Percentiles rank a stretch among this genome's conserved stretches.
These are phyloP conservation scores for Malus fusca DNA, from an alignment of 306 rosid species.

Conservation along the genomic window DNA sequence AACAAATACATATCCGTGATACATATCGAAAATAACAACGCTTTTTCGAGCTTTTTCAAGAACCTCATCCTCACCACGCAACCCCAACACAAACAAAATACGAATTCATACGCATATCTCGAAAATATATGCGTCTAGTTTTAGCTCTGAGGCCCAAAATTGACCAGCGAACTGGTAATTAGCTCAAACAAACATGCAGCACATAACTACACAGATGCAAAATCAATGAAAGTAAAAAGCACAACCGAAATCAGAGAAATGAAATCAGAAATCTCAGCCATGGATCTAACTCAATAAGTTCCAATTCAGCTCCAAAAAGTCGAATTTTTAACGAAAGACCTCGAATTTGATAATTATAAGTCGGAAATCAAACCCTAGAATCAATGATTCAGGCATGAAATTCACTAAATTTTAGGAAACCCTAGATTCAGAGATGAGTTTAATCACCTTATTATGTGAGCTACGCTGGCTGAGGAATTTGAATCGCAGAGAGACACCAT, in stretches of 20 bases:
- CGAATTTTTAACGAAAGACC: not conserved
- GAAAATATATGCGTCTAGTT: not conserved
- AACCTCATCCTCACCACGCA: not conserved
- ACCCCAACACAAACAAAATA: not conserved
- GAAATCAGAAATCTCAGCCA: not conserved
- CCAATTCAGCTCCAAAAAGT: not conserved
- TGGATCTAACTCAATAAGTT: slow-evolving; percentile 3
- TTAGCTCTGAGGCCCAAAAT: not conserved
- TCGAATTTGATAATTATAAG: not conserved
- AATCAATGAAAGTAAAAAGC: not conserved
- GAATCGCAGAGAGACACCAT: slow-evolving; percentile 31
- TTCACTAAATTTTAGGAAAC: not conserved
- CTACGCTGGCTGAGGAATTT: slow-evolving; percentile 9
- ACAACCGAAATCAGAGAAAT: not conserved
- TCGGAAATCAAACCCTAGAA: slow-evolving; percentile 11
- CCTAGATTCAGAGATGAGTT: not conserved
- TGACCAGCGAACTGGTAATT: not conserved
- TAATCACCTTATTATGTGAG: slow-evolving; percentile 2
- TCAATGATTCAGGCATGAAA: not conserved
- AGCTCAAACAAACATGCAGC: not conserved
- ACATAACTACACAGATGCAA: not conserved
- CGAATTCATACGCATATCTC: not conserved
- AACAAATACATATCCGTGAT: not conserved
- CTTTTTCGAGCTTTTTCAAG: not conserved
- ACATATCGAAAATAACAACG: not conserved